These are phyloP conservation scores for Ascochyta koolunga DNA, from an alignment of 2,329 filamentous ascomycete genomes.

Conservation along the genomic window DNA sequence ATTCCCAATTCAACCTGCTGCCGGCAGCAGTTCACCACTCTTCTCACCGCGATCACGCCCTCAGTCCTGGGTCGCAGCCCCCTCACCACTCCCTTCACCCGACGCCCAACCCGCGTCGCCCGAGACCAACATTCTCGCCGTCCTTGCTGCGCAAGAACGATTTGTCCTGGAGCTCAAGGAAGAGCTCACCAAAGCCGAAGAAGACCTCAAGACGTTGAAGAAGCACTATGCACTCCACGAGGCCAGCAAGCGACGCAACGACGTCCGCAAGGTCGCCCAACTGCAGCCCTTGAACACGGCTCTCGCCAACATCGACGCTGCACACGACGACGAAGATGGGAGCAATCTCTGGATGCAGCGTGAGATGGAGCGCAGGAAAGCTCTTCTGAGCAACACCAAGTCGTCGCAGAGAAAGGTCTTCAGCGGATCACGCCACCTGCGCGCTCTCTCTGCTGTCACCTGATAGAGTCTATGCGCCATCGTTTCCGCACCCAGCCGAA, in stretches of 20 bases:
- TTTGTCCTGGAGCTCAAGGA: slow-evolving; percentile 89
- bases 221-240: slow-evolving; percentile 82
- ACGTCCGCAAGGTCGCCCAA: slow-evolving; percentile 62
- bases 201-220: slow-evolving; percentile 77
- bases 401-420: slow-evolving; percentile 64
- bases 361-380: slow-evolving; percentile 77
- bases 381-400: slow-evolving; percentile 62
- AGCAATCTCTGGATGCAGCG: slow-evolving; percentile 52
- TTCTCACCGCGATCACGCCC: slow-evolving; percentile 45
- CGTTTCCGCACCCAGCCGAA: slow-evolving; percentile 48
- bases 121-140: slow-evolving; percentile 71
- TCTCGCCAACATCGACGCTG: slow-evolving; percentile 40
- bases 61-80: slow-evolving; percentile 47
- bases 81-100: slow-evolving; percentile 37
- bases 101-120: slow-evolving; percentile 33
- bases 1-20: slow-evolving; percentile 54
- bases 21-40: slow-evolving; percentile 38
- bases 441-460: slow-evolving; percentile 87
- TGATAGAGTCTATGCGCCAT: slow-evolving; percentile 45
- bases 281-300: slow-evolving; percentile 60
- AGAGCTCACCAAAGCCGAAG: slow-evolving; percentile 83
- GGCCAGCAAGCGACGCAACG: slow-evolving; percentile 73
- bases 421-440: slow-evolving; percentile 64
- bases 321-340: slow-evolving; percentile 51
- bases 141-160: slow-evolving; percentile 90